Base-by-base conservation (phyloP, 371 early-diverging fungal species). In the Zancudomyces culisetae region DNA sequence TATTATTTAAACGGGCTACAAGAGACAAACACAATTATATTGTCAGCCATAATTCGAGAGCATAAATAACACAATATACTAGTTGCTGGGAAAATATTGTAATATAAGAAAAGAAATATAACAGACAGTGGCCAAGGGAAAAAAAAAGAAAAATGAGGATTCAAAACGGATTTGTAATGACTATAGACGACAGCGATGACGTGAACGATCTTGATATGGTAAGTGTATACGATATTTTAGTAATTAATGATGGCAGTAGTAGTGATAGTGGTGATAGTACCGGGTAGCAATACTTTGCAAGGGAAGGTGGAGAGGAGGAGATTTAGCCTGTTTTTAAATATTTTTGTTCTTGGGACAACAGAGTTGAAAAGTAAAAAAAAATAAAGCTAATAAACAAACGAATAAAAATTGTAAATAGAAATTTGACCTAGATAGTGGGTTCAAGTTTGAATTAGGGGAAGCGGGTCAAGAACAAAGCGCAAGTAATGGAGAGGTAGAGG, bases 171-270 rank as follows among this genome's bases (percentile, higher is more conserved):
- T 81, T 84, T 72, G 70, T 84, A 39, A 81, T 81, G 81, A 84
- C 85, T 27, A 81, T 84, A 56, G 77, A 78, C 55, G 85, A 84
- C 54, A 77, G 78, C 56, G 82, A 81, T 53, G 70, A 74, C 54
- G 62, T 70, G 24, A 63, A 73, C 45, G 67, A 70, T 57, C 59
- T 77, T 35, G 71, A 74, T 19, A 53, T 20, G 0, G 20, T 20
- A 39, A 21, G 15, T 2, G 45, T 42, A 8, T 24, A 27, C 19
- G 46, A 42, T 19, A 52, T n/a, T 26, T 27, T n/a, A 46, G 29
- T 2, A 40, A 23, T 43, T 22, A 30, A 26, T 42, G 27, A n/a
- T n/a, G n/a, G n/a, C n/a, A n/a, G n/a, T n/a, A n/a, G 43, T 12
- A 13, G 48, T 4, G 49, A 43, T 26, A 27, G 6, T 48, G 46